Evolutionary conservation across 257 asterid genomes (phyloP).

Genomic region (Solanum lycopersicoides): DNA sequence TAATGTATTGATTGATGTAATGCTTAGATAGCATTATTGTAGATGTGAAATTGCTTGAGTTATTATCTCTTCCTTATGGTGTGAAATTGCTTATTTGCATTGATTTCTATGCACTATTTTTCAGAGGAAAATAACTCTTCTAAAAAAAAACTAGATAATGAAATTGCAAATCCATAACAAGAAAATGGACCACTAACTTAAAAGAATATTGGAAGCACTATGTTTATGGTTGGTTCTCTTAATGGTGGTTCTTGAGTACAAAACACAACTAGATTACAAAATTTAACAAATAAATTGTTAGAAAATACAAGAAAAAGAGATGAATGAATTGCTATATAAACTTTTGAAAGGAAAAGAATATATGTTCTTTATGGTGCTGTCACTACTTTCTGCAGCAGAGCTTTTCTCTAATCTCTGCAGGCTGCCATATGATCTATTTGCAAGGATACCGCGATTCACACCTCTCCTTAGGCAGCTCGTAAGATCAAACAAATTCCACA

Average conservation of each 20-base stretch:
- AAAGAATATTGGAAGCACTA: not conserved
- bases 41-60: too few relatives aligned
- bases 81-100: too few relatives aligned
- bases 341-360: slow-evolving; percentile 21
- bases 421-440: slow-evolving; percentile 5
- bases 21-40: too few relatives aligned
- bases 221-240: slow-evolving; percentile 5
- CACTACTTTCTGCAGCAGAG: slow-evolving; percentile 1
- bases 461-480: not conserved
- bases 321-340: slow-evolving; percentile 47
- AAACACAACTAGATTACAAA: slow-evolving; percentile 33
- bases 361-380: slow-evolving; percentile 14
- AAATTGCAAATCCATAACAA: not conserved
- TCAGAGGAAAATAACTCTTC: not conserved
- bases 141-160: too few relatives aligned
- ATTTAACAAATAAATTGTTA: slow-evolving; percentile 18
- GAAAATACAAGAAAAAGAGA: slow-evolving; percentile 1
- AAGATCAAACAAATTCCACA: not conserved
- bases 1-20: too few relatives aligned
- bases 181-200: not conserved
- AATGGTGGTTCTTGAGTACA: slow-evolving; percentile 13
- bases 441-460: slow-evolving; percentile 1
- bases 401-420: slow-evolving; percentile 10
- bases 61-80: too few relatives aligned
- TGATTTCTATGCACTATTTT: not conserved